Conservation (phyloP, 1,139 yeast genomes). For the Lodderomyces oxycetoniae region DNA sequence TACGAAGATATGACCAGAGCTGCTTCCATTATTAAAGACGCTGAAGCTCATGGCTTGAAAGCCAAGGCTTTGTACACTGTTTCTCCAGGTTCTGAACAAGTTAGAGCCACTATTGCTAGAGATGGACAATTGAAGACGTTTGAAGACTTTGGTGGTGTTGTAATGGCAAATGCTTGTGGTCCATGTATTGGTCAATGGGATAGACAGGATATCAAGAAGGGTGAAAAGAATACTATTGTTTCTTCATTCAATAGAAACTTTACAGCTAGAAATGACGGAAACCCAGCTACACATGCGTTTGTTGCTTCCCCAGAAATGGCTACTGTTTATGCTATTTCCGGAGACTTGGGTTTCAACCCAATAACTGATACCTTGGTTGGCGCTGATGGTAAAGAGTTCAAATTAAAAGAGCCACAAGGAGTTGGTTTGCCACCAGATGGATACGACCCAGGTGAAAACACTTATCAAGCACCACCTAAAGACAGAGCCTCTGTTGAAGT, state of each 20-base stretch:
- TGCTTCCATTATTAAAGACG: slow-evolving; percentile 89
- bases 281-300: slow-evolving; percentile 96
- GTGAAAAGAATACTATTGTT: slow-evolving; percentile 97
- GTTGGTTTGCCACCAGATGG: slow-evolving; percentile 91
- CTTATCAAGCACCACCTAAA: slow-evolving; percentile 96
- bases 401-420: slow-evolving; percentile 85
- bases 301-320: slow-evolving; percentile 98
- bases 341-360: slow-evolving; percentile 98
- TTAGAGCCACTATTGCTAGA: slow-evolving; percentile 96
- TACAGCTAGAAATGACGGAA: slow-evolving; percentile 98
- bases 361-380: slow-evolving; percentile 91
- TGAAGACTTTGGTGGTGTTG: slow-evolving; percentile 90
- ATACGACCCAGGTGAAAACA: slow-evolving; percentile 91
- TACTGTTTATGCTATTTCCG: slow-evolving; percentile 93
- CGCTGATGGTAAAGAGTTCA: slow-evolving; percentile 92
- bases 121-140: slow-evolving; percentile 92
- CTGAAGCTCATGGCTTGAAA: slow-evolving; percentile 84
- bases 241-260: slow-evolving; percentile 99
- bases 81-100: slow-evolving; percentile 99
- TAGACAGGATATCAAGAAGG: slow-evolving; percentile 94
- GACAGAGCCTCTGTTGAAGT: slow-evolving; percentile 78
- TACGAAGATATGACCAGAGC: slow-evolving; percentile 99
- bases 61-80: slow-evolving; percentile 88
- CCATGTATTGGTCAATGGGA: slow-evolving; percentile 99
- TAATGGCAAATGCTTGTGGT: slow-evolving; percentile 98